Evolutionary conservation across 805 yeast species (phyloP), one percentile per base, ranked within the genome.

Genomic region (Candida vaughaniae): DNA sequence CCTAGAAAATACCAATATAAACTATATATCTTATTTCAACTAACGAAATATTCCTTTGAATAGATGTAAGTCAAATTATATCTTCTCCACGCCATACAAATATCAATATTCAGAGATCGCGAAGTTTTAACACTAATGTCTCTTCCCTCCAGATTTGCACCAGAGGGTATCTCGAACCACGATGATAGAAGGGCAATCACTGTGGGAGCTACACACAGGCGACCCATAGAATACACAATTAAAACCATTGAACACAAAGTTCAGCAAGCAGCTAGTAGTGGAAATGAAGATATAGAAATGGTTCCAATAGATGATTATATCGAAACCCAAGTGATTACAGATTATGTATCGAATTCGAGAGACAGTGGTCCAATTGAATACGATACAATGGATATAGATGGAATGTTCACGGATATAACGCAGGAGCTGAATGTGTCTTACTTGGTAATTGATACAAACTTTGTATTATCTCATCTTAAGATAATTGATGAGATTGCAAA

Each of bases 361-460:
- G 27, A 33, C 15, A 26, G 22, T n/a, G 35, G 37, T 10, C 42
- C 36, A 2, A 22, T 36, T 6, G 36, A 36, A 18, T 33, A 41
- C 25, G 45, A 46, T 25, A 35, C 41, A 10, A 48, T 53, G 47
- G 55, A 52, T 7, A 45, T 46, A 7, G 53, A 44, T 46, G 50
- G 43, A n/a, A 41, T 43, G 3, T 51, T 51, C 19, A 41, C 49
- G 16, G 33, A 34, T 15, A 36, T 52, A 4, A 29, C 40, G 3
- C 31, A 37, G 2, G 51, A 45, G 22, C 59, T 56, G 2, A 54
- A 55, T 36, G 29, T 46, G 6, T 58, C 78, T 9, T 62, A 66
- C 15, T 62, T 88, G 42, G 80, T 89, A 0, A 65, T 87, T 0
- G 97, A 90, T 54, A 90, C 97, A 2, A 90, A 90, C 53, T 86